Evolutionary conservation across 352 stramenopile species (phyloP), one percentile per base, ranked within the genome.

Genomic region (Pythium volutum): DNA sequence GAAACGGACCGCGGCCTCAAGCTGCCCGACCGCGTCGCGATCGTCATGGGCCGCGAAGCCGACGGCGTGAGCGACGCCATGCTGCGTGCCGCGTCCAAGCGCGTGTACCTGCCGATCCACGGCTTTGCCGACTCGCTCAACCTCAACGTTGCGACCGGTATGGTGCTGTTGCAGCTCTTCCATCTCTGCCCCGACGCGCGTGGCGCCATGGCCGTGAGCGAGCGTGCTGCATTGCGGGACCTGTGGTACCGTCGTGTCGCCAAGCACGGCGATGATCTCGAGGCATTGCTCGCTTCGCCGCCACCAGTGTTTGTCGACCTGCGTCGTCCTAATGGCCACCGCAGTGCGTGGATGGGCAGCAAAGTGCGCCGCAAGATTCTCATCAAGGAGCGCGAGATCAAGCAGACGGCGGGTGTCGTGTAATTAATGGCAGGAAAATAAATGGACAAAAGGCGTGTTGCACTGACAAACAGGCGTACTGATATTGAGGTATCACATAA

Each of bases 41-140:
- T 97, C 65, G 86, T 96, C 16, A 91, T 97, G 76, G 89, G 89
- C 39, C 93, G 85, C 8, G 89, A 97, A 72, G 75, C 81, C 14
- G 83, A 91, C 39, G 89, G 89, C 18, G 88, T 88, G 39, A 88
- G 78, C 39, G 47, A 73, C 14, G 73, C 83, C 27, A 88, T 97
- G 73, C 71, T 95, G 23, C 62, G 77, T 33, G 69, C 73, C 4
- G 81, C 84, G 0, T 77, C 91, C 65, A 69, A 78, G 34, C 76
- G 87, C 52, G 87, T 97, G 1, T 96, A 95, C 64, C 71, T 97
- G 38, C 89, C 89, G 41, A 75, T 95, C 38, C 71, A 84, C 58
- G 87, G 86, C 46, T 96, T 95, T 81, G 82, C 86, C 20, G 89
- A 96, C 72, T 93, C 76, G 25, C 73, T 95, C 26, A 96, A 96